phyloP scores from a whole-genome alignment of 495 filamentous ascomycete genomes.

The Mycothermus thermophilus region DNA sequence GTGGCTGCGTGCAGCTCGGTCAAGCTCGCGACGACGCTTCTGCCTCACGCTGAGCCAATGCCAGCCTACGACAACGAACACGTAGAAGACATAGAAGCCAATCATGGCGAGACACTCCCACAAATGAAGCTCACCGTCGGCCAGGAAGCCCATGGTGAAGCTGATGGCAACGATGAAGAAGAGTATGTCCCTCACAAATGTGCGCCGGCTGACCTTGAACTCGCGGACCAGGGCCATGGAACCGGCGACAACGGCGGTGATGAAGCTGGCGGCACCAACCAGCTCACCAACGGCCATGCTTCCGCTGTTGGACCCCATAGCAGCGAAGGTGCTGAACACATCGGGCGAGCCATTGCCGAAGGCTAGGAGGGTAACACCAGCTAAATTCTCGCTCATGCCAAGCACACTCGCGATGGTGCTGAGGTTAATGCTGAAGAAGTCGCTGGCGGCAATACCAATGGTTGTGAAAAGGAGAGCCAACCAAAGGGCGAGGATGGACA shows the following conservation, averaged over 20 bases:
- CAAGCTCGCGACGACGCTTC: slow-evolving; percentile 45
- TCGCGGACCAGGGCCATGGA: slow-evolving; percentile 93
- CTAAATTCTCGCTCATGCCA: slow-evolving; percentile 89
- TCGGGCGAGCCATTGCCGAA: slow-evolving; percentile 99
- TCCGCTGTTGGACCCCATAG: slow-evolving; percentile 91
- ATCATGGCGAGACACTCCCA: slow-evolving; percentile 93
- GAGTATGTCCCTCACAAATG: slow-evolving; percentile 82
- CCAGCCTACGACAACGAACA: slow-evolving; percentile 76
- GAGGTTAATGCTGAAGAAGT: slow-evolving; percentile 95
- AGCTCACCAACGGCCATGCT: slow-evolving; percentile 93
- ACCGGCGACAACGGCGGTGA: slow-evolving; percentile 93
- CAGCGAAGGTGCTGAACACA: slow-evolving; percentile 96
- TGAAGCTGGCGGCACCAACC: slow-evolving; percentile 91
- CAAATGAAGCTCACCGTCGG: slow-evolving; percentile 67
- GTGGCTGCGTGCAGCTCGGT: slow-evolving; percentile 58
- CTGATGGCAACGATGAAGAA: slow-evolving; percentile 83
- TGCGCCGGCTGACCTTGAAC: slow-evolving; percentile 75
- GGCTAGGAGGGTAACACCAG: slow-evolving; percentile 91
- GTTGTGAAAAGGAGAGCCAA: slow-evolving; percentile 86
- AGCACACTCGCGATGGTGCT: slow-evolving; percentile 79
- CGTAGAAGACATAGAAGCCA: slow-evolving; percentile 82
- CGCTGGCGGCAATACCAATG: slow-evolving; percentile 95
- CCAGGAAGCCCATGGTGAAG: slow-evolving; percentile 79
- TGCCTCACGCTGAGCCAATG: slow-evolving; percentile 66
- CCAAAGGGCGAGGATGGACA: slow-evolving; percentile 67